Evolutionary conservation across 1,284 basidiomycete species (phyloP), one percentile per base, ranked within the genome.

Genomic region (Fomitopsis pinicola): DNA sequence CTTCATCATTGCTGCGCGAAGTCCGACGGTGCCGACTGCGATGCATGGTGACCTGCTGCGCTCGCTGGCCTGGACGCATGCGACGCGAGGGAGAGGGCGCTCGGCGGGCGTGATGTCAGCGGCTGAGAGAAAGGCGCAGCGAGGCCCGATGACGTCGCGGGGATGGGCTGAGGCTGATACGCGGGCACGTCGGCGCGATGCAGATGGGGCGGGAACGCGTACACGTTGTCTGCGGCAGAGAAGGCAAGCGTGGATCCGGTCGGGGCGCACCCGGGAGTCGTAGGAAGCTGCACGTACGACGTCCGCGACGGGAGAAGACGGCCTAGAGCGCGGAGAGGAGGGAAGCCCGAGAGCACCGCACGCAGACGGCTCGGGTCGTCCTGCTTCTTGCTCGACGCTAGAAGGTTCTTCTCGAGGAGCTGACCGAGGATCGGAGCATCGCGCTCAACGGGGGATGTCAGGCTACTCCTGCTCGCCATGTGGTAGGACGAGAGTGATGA

Each of bases 381-480:
- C 61, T 66, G 64, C 66, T 67, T 68, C 60, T 64, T 67, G 62
- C 65, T 54, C 30, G 52, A 65, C n/a, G 63, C 63, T 10, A 68
- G 62, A 14, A 67, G 58, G 60, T 63, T 68, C 64, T 69, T 68
- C 62, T 69, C 68, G 22, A 69, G 64, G 30, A 69, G 60, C 57
- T 68, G 68, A 4, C 65, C 64, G 15, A 71, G 68, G 58, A 68
- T 65, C 45, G 67, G 64, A 14, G 65, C 53, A 42, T 71, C 69
- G 57, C 69, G 69, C 55, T 73, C 71, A 50, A 67, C 62, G n/a
- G 72, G 72, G 10, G 72, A 72, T 36, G 68, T 62, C 3, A 71
- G 72, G 63, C 62, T 67, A 9, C 52, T 71, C 26, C 69, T 59
- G 44, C 62, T 62, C 26, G 62, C 55, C 14, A 56, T 58, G 58